Conservation (phyloP, 257 asterid genomes). For the Scutellaria baicalensis region DNA sequence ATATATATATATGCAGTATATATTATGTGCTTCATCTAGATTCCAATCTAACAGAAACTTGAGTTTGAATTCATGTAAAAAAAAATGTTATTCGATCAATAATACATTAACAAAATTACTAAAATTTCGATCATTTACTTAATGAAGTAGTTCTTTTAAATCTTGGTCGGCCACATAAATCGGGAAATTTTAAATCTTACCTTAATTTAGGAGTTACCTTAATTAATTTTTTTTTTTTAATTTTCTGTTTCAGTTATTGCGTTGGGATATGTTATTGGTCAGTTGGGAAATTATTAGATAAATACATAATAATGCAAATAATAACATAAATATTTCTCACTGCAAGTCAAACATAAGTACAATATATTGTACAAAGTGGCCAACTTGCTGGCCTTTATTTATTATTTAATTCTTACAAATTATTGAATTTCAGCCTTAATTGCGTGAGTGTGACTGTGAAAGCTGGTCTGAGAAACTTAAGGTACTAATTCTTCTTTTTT, state of each 20-base stretch:
- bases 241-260: background rate
- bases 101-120: background rate
- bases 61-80: background rate
- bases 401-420: background rate
- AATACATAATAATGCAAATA: background rate
- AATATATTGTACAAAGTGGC: slow-evolving; percentile 6
- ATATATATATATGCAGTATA: too few species aligned
- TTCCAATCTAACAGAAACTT: background rate
- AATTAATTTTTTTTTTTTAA: too few species aligned
- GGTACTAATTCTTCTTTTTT: background rate
- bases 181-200: background rate
- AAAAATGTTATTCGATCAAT: too few species aligned
- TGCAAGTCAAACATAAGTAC: slow-evolving; percentile 12
- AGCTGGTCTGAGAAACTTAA: background rate
- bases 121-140: background rate
- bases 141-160: background rate
- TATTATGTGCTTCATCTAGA: background rate
- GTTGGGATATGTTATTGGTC: background rate
- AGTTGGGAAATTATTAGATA: background rate
- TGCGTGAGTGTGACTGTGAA: slow-evolving; percentile 4
- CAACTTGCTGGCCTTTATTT: background rate
- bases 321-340: background rate
- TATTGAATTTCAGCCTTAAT: background rate
- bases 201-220: background rate
- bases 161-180: slow-evolving; percentile 8